These are phyloP conservation scores for Paramecium tetraurelia DNA, from an alignment of 73 alveolate species.

Conservation along the genomic window DNA sequence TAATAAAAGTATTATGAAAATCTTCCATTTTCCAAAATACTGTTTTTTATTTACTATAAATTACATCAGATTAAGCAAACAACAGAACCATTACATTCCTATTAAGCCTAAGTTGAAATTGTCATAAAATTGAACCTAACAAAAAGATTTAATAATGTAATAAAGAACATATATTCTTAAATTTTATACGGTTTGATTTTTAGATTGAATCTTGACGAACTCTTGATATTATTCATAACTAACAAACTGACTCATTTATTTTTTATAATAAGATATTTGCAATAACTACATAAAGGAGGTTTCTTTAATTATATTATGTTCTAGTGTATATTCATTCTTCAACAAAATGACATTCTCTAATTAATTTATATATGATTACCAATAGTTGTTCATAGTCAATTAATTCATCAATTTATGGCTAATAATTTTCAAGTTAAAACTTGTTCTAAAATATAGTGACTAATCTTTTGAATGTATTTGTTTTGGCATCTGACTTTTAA, in stretches of 20 bases:
- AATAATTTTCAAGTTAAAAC: not conserved
- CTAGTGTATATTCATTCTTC: not conserved
- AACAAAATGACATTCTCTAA: not conserved
- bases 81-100: not conserved
- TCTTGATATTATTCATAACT: not conserved
- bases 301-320: not conserved
- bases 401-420: constrained; percentile 4
- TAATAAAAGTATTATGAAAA: not conserved
- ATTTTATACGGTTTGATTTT: not conserved
- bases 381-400: constrained; percentile 14
- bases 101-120: not conserved
- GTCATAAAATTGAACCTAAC: not conserved
- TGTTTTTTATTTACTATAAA: not conserved
- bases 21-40: not conserved
- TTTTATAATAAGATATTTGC: not conserved
- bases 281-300: not conserved
- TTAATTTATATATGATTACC: not conserved
- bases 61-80: not conserved
- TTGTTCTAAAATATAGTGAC: not conserved
- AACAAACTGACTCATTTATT: not conserved
- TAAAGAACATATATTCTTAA: not conserved
- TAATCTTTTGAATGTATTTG: not conserved
- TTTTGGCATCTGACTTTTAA: not conserved
- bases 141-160: not conserved
- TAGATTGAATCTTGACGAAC: constrained; percentile 8